Evolutionary conservation across 2,329 filamentous ascomycete genomes (phyloP), one percentile per base, ranked within the genome.

Genomic region (Diaporthe sp.): DNA sequence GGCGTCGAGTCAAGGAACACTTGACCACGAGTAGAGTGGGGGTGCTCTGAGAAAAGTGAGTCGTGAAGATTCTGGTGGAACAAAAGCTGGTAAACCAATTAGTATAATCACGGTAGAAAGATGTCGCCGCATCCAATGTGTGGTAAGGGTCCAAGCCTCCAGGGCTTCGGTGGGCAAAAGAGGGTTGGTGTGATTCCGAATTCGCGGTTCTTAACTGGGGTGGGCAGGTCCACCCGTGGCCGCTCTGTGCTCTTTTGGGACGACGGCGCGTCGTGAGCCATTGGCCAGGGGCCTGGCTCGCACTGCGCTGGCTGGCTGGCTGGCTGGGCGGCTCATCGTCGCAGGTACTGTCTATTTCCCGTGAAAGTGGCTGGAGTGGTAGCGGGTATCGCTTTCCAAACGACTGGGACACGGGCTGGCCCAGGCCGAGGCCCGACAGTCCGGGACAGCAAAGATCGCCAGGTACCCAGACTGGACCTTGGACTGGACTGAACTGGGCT

Each of bases 381-480:
- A 55, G 34, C 65, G 65, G 65, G 65, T 13, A 34, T 69, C 34
- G 65, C 65, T 69, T 39, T 69, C 65, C 65, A 69, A 22, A 69
- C 49, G 49, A 69, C 49, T 69, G 65, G 65, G 46, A 69, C 65
- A 31, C 46, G 65, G 65, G 46, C 49, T 69, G 65, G 65, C 8
- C 49, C 65, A 55, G 65, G 34, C 65, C 65, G 46, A 42, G 65
- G 46, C 65, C 65, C 65, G 65, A 69, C 65, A 69, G 65, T 37
- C 65, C 37, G 65, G 65, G 65, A 69, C 65, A 51, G 65, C 34
- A 69, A 42, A 69, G 65, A 69, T 69, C 65, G 49, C n/a, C 49
- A 53, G 46, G 65, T 69, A 55, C 49, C 65, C 31, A 53, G 17
- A 39, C 15, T 39, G 19, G 28, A n/a, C 42, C 5, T 31, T 49